Conservation (phyloP, 805 yeast species). For the Candida gorgasii region DNA sequence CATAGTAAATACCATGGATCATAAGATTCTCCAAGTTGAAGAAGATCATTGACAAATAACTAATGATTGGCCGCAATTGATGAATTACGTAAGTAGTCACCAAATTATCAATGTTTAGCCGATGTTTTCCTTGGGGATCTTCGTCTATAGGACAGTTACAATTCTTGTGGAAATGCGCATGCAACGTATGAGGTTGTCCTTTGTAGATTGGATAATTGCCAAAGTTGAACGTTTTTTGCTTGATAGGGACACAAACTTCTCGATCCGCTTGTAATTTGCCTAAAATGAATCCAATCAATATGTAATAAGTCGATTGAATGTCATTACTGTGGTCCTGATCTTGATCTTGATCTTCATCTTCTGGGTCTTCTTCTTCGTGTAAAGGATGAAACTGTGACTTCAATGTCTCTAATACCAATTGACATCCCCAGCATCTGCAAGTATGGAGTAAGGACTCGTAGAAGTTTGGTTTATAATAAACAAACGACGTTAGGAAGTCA, state of each 20-base stretch:
- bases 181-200: constrained; percentile 37
- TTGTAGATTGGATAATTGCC: constrained; percentile 32
- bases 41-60: constrained; percentile 25
- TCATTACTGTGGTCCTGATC: constrained; percentile 17
- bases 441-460: constrained; percentile 35
- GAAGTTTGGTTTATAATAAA: constrained; percentile 39
- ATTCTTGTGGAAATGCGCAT: constrained; percentile 27
- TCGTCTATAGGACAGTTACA: constrained; percentile 25
- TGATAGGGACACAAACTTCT: constrained; percentile 37
- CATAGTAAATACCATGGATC: constrained; percentile 38
- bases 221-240: constrained; percentile 24
- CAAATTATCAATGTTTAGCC: constrained; percentile 30
- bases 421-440: constrained; percentile 39
- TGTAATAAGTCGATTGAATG: constrained; percentile 29
- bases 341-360: constrained; percentile 8
- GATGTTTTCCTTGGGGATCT: constrained; percentile 25
- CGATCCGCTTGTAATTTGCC: constrained; percentile 37
- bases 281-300: constrained; percentile 33
- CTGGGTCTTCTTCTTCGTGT: constrained; percentile 14
- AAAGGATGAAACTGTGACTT: constrained; percentile 24
- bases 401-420: constrained; percentile 24
- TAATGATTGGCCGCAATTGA: constrained; percentile 33
- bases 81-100: constrained; percentile 36
- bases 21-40: constrained; percentile 27
- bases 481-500: constrained; percentile 37